These are phyloP conservation scores for Gigaspora rosea DNA, from an alignment of 192 early-diverging fungal species.

Conservation along the genomic window DNA sequence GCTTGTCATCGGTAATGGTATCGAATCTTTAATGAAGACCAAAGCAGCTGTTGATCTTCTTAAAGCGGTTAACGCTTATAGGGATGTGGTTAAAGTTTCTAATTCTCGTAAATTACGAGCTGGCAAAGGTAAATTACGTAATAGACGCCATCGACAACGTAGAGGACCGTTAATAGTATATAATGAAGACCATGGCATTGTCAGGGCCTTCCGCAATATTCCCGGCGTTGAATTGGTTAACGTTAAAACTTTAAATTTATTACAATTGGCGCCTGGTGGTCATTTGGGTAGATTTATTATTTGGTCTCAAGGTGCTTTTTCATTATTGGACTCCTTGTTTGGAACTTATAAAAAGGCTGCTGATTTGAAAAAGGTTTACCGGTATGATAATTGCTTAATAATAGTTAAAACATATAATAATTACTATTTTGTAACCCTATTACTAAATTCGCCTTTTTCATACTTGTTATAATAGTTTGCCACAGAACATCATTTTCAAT, in stretches of 20 bases:
- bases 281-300: slow-evolving; percentile 99
- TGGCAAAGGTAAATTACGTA: slow-evolving; percentile 95
- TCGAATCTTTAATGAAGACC: slow-evolving; percentile 87
- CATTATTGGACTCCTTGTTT: slow-evolving; percentile 89
- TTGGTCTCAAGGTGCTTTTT: slow-evolving; percentile 96
- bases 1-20: slow-evolving; percentile 79
- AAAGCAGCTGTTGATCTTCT: slow-evolving; percentile 91
- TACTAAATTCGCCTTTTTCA: no score
- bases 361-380: slow-evolving; percentile 83
- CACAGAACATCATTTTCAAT: slow-evolving; percentile 86
- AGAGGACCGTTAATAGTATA: slow-evolving; percentile 97
- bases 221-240: slow-evolving; percentile 95
- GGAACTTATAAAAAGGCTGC: slow-evolving; percentile 81
- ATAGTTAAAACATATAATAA: not conserved
- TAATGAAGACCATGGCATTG: slow-evolving; percentile 90
- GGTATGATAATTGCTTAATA: not conserved
- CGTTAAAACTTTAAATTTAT: slow-evolving; percentile 91
- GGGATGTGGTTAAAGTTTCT: slow-evolving; percentile 93
- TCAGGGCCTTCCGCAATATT: slow-evolving; percentile 96
- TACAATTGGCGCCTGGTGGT: slow-evolving; percentile 97
- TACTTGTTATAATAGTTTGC: slow-evolving; percentile 66
- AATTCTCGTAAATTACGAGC: slow-evolving; percentile 95
- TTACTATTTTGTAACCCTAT: not conserved
- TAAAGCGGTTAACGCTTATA: slow-evolving; percentile 90
- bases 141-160: slow-evolving; percentile 94